These are phyloP conservation scores for Aureobasidium sp. DNA, from an alignment of 2,329 filamentous ascomycete species.

Conservation along the genomic window DNA sequence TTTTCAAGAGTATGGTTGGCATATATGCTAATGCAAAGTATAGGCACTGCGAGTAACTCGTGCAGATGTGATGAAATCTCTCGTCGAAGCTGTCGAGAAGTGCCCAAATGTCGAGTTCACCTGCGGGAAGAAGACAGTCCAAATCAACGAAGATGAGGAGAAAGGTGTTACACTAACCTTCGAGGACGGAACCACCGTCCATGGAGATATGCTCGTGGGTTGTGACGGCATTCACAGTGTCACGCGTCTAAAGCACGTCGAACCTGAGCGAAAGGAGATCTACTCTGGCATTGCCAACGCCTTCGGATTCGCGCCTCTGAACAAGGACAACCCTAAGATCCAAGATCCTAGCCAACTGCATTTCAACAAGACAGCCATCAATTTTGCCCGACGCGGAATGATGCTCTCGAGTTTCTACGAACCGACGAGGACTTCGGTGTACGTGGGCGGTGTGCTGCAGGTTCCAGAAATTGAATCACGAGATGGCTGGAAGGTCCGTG, in stretches of 20 bases:
- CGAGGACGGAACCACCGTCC: slow-evolving; percentile 37
- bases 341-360: slow-evolving; percentile 29
- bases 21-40: not conserved
- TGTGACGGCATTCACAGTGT: slow-evolving; percentile 44
- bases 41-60: slow-evolving; percentile 46
- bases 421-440: slow-evolving; percentile 40
- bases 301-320: slow-evolving; percentile 48
- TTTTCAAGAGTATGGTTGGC: no score
- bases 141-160: slow-evolving; percentile 42
- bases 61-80: slow-evolving; percentile 48
- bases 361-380: slow-evolving; percentile 49
- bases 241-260: slow-evolving; percentile 48
- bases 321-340: slow-evolving; percentile 24
- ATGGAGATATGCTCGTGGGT: slow-evolving; percentile 40
- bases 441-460: slow-evolving; percentile 51
- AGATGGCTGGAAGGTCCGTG: slow-evolving; percentile 51
- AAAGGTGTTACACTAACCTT: slow-evolving; percentile 38
- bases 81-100: slow-evolving; percentile 44
- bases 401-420: slow-evolving; percentile 49
- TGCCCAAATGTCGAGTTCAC: slow-evolving; percentile 45
- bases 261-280: slow-evolving; percentile 45
- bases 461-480: slow-evolving; percentile 47
- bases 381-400: slow-evolving; percentile 50
- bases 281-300: slow-evolving; percentile 52
- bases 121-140: slow-evolving; percentile 47